These are phyloP conservation scores for Chalaropsis ovoidea DNA, from an alignment of 2,329 filamentous ascomycete species.

Conservation along the genomic window DNA sequence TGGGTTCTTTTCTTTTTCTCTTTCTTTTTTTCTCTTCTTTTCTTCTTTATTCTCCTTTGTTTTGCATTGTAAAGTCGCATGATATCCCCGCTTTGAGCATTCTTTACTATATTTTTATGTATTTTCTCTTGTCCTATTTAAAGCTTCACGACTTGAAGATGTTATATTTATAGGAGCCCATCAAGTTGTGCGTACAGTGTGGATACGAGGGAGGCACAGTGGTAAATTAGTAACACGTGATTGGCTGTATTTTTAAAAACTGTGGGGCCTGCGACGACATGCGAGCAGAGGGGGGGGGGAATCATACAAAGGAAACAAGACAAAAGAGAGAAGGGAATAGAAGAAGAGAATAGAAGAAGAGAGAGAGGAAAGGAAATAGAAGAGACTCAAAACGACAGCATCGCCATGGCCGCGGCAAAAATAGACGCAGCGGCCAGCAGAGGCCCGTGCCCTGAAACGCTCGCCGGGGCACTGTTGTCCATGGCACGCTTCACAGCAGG, in stretches of 20 bases:
- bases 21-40: neutral
- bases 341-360: neutral
- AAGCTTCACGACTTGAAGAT: neutral
- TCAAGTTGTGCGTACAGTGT: neutral
- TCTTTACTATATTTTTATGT: slow-evolving; percentile 8
- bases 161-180: neutral
- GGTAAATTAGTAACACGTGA: neutral
- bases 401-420: neutral
- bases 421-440: neutral
- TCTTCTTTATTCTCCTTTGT: neutral
- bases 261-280: neutral
- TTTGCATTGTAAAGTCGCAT: slow-evolving; percentile 9
- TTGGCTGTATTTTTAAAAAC: slow-evolving; percentile 5
- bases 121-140: slow-evolving; percentile 12
- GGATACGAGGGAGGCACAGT: neutral
- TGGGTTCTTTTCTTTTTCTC: neutral
- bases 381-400: neutral
- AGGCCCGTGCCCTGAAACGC: neutral
- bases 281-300: neutral
- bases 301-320: slow-evolving; percentile 1
- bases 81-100: slow-evolving; percentile 11
- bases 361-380: neutral
- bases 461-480: neutral
- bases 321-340: neutral
- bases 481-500: neutral